These are phyloP conservation scores for Barbatosphaeria neglecta DNA, from an alignment of 495 filamentous ascomycete genomes.

Conservation along the genomic window DNA sequence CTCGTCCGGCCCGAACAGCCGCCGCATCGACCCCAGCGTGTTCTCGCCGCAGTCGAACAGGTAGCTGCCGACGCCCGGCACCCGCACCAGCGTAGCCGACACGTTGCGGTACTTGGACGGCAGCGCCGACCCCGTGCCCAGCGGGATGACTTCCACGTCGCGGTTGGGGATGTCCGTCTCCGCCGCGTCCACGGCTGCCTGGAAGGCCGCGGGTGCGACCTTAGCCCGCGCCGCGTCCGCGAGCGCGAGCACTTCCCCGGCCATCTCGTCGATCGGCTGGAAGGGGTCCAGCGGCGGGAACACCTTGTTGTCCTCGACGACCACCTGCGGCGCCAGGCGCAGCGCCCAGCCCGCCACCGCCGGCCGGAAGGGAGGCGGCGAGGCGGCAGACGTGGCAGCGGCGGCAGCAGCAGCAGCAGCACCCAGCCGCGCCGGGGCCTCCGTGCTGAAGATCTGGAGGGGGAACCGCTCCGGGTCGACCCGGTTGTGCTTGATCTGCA, in stretches of 20 bases:
- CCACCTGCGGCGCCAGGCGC: slow-evolving; percentile 54
- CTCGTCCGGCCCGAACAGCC: slow-evolving; percentile 51
- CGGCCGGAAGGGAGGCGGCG: slow-evolving; percentile 8
- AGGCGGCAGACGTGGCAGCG: too few species aligned
- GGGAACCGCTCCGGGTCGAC: slow-evolving; percentile 60
- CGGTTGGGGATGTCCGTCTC: slow-evolving; percentile 50
- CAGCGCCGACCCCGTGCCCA: slow-evolving; percentile 81
- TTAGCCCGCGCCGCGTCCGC: slow-evolving; percentile 34
- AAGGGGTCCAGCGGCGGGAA: slow-evolving; percentile 42
- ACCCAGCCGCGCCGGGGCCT: slow-evolving; percentile 6
- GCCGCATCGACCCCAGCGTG: slow-evolving; percentile 80
- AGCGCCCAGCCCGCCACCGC: slow-evolving; percentile 32
- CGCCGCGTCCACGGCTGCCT: slow-evolving; percentile 21
- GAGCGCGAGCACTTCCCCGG: slow-evolving; percentile 35
- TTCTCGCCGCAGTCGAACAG: slow-evolving; percentile 88
- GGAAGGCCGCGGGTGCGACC: slow-evolving; percentile 26
- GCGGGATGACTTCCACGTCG: slow-evolving; percentile 69
- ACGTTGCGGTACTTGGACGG: slow-evolving; percentile 95
- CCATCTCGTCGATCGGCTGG: slow-evolving; percentile 24
- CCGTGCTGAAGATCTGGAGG: slow-evolving; percentile 48
- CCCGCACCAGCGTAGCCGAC: slow-evolving; percentile 70
- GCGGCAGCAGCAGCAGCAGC: too few species aligned
- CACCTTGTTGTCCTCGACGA: slow-evolving; percentile 37
- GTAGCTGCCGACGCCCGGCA: slow-evolving; percentile 74
- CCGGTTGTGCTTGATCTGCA: slow-evolving; percentile 52